Evolutionary conservation across 257 asterid species (phyloP).

Genomic region (Solanum tacnaense): DNA sequence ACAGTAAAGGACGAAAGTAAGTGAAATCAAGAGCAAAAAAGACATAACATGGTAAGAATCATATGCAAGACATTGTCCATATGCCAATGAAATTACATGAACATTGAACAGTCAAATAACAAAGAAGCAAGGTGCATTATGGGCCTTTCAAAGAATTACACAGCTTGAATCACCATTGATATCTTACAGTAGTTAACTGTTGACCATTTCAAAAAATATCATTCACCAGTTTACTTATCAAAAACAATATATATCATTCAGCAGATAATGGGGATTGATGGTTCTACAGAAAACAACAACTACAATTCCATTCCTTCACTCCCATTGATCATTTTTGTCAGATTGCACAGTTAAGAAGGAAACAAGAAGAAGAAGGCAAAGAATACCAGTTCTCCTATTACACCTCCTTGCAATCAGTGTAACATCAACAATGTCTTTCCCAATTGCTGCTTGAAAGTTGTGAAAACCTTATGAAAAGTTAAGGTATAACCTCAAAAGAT

Average conservation of each 20-base stretch:
- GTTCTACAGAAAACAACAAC: neutral
- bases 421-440: constrained; percentile 52
- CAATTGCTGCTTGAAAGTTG: constrained; percentile 59
- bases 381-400: constrained; percentile 76
- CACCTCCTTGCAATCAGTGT: constrained; percentile 86
- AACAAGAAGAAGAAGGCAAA: neutral
- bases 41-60: neutral
- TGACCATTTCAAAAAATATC: neutral
- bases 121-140: neutral
- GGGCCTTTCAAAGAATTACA: neutral
- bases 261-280: neutral
- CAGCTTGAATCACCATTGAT: neutral
- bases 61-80: neutral
- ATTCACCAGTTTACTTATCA: neutral
- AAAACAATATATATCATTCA: neutral
- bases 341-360: neutral
- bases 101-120: neutral
- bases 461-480: constrained; percentile 71
- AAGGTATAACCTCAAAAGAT: constrained; percentile 36
- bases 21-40: neutral
- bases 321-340: neutral
- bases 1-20: neutral
- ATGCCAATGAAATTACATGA: neutral
- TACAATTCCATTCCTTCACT: neutral
- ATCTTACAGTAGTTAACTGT: neutral